Percentiles rank a stretch among this genome's conserved stretches.
phyloP scores from a whole-genome alignment of 352 stramenopile genomes.

The Phytophthora pinifolia region DNA sequence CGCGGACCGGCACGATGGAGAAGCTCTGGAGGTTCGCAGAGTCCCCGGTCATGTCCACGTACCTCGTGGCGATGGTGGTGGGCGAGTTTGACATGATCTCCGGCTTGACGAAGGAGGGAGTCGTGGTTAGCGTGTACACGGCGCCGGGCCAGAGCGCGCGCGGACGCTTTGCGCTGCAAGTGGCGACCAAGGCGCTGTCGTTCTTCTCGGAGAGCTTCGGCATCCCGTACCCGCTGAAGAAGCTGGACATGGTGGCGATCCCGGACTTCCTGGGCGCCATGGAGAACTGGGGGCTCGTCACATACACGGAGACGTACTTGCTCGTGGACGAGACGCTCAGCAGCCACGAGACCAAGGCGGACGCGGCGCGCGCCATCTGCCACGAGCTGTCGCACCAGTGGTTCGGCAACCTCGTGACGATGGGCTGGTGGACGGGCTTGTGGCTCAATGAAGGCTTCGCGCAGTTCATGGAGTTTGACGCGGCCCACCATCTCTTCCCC shows the following conservation, averaged over 20 bases:
- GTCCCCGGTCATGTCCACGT: conserved; percentile 97
- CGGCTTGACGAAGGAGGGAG: conserved; percentile 84
- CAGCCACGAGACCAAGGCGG: conserved; percentile 55
- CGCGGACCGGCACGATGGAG: conserved; percentile 41
- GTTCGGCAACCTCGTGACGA: conserved; percentile 99
- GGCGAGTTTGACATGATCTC: conserved; percentile 96
- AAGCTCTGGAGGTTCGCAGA: conserved; percentile 90
- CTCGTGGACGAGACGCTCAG: conserved; percentile 77
- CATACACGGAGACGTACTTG: conserved; percentile 94
- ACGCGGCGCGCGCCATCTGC: conserved; percentile 93
- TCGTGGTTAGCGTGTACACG: conserved; percentile 96
- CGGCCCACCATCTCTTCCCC: conserved; percentile 92
- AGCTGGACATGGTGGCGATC: conserved; percentile 97
- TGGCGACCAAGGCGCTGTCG: conserved; percentile 57
- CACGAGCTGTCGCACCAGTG: conserved; percentile 98
- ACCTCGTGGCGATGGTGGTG: conserved; percentile 95
- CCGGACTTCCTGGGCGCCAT: conserved; percentile 95
- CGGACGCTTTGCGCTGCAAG: conserved; percentile 91
- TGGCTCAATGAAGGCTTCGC: conserved; percentile 99
- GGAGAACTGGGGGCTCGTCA: conserved; percentile 96
- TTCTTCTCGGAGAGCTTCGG: conserved; percentile 78
- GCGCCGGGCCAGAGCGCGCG: conserved; percentile 88
- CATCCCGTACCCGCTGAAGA: conserved; percentile 96
- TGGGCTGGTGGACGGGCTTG: conserved; percentile 95
- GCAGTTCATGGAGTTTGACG: conserved; percentile 95